phyloP scores from a whole-genome alignment of 441 rosid genomes.

The Corymbia citriodora region DNA sequence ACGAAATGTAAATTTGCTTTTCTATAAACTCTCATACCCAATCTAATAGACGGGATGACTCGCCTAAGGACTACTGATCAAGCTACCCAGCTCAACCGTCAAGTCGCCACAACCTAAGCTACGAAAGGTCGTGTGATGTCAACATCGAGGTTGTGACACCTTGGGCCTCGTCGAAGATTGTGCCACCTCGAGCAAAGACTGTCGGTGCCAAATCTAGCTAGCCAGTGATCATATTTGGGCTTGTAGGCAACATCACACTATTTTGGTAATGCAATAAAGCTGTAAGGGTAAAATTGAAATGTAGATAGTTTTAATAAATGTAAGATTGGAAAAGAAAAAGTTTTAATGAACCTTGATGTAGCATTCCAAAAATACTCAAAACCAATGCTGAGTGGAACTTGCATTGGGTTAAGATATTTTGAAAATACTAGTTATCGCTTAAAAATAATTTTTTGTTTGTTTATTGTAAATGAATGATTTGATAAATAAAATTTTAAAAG shows the following conservation, averaged over 20 bases:
- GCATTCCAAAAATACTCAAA: background rate
- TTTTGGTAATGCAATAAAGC: background rate
- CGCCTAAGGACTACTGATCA: background rate
- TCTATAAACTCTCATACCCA: too few species aligned
- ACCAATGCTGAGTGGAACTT: too few species aligned
- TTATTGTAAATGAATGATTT: too few species aligned
- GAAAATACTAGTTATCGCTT: too few species aligned
- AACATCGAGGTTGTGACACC: background rate
- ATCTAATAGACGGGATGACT: fast-evolving
- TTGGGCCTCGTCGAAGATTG: background rate
- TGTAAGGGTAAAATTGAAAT: background rate
- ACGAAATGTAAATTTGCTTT: background rate
- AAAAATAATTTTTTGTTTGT: too few species aligned
- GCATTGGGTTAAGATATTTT: too few species aligned
- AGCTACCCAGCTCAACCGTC: background rate
- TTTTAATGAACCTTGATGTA: background rate
- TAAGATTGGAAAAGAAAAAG: background rate
- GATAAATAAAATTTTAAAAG: too few species aligned
- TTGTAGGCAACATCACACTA: fast-evolving
- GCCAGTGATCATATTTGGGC: background rate
- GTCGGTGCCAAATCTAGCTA: background rate
- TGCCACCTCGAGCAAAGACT: background rate
- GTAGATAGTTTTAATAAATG: background rate
- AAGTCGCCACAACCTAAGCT: background rate
- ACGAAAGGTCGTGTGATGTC: background rate